Base-by-base conservation (phyloP, 2,329 filamentous ascomycete species). In the Microsporum audouinii region DNA sequence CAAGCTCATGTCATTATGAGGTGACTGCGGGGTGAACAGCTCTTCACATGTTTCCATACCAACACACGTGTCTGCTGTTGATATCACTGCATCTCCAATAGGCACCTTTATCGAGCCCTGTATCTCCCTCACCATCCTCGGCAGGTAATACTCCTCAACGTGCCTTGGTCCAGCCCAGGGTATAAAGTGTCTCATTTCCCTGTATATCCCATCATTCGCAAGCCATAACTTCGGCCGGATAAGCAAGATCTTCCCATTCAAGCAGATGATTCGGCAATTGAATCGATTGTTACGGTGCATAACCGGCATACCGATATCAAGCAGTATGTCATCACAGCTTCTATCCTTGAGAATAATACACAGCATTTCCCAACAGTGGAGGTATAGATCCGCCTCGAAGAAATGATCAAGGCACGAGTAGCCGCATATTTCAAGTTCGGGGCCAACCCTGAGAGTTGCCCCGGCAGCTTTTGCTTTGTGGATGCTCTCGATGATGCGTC, bases 191-290 rank as follows among this genome's bases (percentile, higher is more conserved):
- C 82, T 70, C 73, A 78, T 79, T 69, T 85, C 82, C n/a, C 60
- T 58, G 59, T 64, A 65, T 31, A 62, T 66, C 17, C 86, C 86
- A 71, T 88, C 84, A 60, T 86, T 85, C 39, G 86, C 86, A 5
- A 89, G 78, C 65, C 77, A 84, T 60, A 88, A 75, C 72, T 89
- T 89, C 0, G 87, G 86, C 17, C 67, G 62, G 38, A 91, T 86
- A 61, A 86, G 77, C 8, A 90, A 74, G 23, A 91, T 84, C 72
- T 85, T 82, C 60, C 83, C 80, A 65, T 90, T 80, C 39, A 84
- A 76, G 61, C 76, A 76, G 62, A 88, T 79, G n/a, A 86, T 76
- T 3, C 86, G 76, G 65, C 81, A 82, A 71, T 87, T 88, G 74
- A 83, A 88, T 55, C 80, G 77, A 58, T 81, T 76, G 68, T 83